phyloP scores from a whole-genome alignment of 2,329 filamentous ascomycete genomes.

The Colletotrichum sp. region DNA sequence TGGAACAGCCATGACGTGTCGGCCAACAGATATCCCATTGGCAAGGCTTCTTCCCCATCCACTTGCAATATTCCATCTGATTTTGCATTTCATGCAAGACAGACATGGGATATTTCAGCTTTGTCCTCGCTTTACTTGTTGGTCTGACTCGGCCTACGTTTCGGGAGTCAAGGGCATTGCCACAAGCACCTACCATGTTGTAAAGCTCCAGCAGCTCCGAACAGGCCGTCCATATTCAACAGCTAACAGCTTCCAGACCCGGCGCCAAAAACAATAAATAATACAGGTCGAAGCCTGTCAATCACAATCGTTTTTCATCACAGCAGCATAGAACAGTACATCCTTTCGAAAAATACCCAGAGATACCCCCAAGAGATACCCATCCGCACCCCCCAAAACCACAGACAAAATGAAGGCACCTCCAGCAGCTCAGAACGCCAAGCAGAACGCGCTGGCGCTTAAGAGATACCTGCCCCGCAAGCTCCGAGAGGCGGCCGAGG shows the following conservation, averaged over 20 bases:
- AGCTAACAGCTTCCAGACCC: not conserved
- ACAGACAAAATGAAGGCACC: slow-evolving; percentile 13
- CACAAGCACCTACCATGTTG: slow-evolving; percentile 21
- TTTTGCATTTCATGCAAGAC: slow-evolving; percentile 12
- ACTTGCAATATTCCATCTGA: slow-evolving; percentile 16
- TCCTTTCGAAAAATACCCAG: slow-evolving; percentile 14
- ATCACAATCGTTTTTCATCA: not conserved
- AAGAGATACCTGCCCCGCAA: slow-evolving; percentile 20
- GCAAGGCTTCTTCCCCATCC: not conserved
- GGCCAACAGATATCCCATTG: not conserved
- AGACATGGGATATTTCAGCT: slow-evolving; percentile 20
- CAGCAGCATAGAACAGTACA: slow-evolving; percentile 16
- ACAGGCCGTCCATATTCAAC: slow-evolving; percentile 3
- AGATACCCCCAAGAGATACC: slow-evolving; percentile 17
- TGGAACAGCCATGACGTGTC: slow-evolving; percentile 20
- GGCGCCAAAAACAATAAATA: slow-evolving; percentile 19
- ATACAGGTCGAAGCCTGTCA: slow-evolving; percentile 4
- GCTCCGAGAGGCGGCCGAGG: slow-evolving; percentile 18
- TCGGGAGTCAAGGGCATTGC: slow-evolving; percentile 18
- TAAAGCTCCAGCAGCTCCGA: slow-evolving; percentile 20
- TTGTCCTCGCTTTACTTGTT: slow-evolving; percentile 17
- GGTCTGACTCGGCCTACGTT: slow-evolving; percentile 16
- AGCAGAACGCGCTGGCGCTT: slow-evolving; percentile 18
- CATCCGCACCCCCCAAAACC: not conserved
- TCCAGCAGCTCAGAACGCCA: slow-evolving; percentile 16